Base-by-base conservation (phyloP, 805 yeast genomes). In the Candida lessepsii region DNA sequence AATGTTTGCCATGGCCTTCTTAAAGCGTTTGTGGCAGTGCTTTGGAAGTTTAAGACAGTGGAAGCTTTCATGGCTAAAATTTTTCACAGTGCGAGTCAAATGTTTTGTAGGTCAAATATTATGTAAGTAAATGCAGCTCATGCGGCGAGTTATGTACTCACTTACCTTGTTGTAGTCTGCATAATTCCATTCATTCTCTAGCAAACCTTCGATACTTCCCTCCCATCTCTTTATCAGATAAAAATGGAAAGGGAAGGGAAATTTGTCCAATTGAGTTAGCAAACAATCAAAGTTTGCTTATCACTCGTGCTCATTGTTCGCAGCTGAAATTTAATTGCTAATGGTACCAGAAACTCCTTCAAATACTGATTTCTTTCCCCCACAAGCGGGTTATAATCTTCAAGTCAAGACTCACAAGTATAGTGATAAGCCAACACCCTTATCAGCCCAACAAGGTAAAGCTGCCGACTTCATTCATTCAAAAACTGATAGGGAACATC, bases 1-100 rank as follows among this genome's bases (percentile, higher is more conserved):
- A 75, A 85, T 27, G 83, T 83, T 55, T 86, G 84, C 96, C 96
- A 89, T 29, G 97, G 97, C 50, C 95, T 77, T 46, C 83, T 78
- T 42, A 90, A 75, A 37, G 67, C 69, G 17, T 74, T 55, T 11
- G 54, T 40, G 11, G 60, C 58, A 9, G 81, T 65, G 41, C 66
- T 65, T 37, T 71, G 78, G 55, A 81, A 80, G 24, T 58, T 56
- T 24, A 67, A 61, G 3, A 70, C 59, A 25, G 58, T 53, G 13
- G 82, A 62, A 18, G 75, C 71, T 67, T 67, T 79, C 86, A 80
- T 78, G 29, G 31, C 21, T 18, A 30, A 37, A 26, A 36, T 15
- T 29, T 36, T 27, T 36, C 38, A 21, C 28, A 20, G 30, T 29
- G 33, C 33, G 33, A 29, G 24, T 29, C 24, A 3, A 8, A 19